Percentiles rank a stretch among this genome's conserved stretches.
Evolutionary conservation across 148 eudicot species (phyloP).

Genomic region (Silene uniflora): DNA sequence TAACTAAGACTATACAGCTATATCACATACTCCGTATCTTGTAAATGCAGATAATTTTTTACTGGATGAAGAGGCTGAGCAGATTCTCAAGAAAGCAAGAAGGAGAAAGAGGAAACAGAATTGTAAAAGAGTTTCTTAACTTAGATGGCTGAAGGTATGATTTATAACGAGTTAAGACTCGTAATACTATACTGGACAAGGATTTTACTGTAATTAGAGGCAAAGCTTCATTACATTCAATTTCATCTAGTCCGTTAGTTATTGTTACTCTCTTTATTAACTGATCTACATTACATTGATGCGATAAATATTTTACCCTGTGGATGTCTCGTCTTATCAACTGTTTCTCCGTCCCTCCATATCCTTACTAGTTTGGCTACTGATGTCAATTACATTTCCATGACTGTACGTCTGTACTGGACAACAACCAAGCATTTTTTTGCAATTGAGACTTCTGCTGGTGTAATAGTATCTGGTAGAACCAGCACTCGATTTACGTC

Average conservation of each 20-base stretch:
- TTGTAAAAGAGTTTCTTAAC: slow-evolving; percentile 21
- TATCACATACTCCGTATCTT: slow-evolving; percentile 3
- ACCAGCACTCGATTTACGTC: neutral
- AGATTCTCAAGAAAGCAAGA: slow-evolving; percentile 77
- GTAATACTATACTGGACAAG: neutral
- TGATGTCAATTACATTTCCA: neutral
- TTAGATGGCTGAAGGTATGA: slow-evolving; percentile 51
- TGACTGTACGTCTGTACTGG: neutral
- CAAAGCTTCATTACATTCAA: no score
- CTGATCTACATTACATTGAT: no score
- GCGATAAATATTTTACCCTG: no score
- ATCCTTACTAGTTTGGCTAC: no score
- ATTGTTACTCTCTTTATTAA: no score
- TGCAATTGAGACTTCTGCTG: neutral
- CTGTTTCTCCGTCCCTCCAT: no score
- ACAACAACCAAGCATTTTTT: no score
- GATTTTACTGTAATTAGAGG: neutral
- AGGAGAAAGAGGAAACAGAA: slow-evolving; percentile 67
- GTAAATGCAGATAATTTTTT: slow-evolving; percentile 37
- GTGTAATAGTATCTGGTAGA: neutral
- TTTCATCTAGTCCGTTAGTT: no score
- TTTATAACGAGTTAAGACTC: neutral
- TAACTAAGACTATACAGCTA: neutral
- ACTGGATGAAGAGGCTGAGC: slow-evolving; percentile 47
- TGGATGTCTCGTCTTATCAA: no score